A percentile compares a stretch with the other conserved stretches of the same genome.
Evolutionary conservation across 495 filamentous ascomycete genomes (phyloP).

Genomic region (Entonaema liquescens): DNA sequence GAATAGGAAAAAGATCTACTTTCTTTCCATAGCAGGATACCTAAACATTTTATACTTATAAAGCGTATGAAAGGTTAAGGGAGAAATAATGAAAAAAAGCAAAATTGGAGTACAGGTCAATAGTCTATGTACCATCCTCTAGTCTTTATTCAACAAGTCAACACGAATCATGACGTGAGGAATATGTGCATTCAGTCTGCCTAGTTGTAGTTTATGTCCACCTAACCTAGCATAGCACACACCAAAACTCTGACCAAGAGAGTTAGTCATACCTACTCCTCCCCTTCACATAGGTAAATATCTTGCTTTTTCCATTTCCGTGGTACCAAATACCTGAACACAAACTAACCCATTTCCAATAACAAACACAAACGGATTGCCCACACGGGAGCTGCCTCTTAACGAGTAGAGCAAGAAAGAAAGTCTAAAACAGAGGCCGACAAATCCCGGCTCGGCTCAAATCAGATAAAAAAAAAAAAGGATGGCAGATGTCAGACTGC

Average conservation of each 20-base stretch:
- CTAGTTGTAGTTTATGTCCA: neutral
- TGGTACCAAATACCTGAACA: neutral
- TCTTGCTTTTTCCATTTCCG: neutral
- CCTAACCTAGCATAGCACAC: neutral
- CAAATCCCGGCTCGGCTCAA: constrained; percentile 14
- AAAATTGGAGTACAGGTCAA: neutral
- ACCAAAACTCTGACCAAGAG: no score
- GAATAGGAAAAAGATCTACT: neutral
- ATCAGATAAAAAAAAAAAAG: constrained; percentile 42
- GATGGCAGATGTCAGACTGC: constrained; percentile 27
- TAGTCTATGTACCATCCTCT: neutral
- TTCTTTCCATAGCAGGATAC: neutral
- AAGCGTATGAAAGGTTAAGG: neutral
- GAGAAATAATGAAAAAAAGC: neutral
- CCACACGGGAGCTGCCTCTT: constrained; percentile 8
- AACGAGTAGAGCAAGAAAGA: constrained; percentile 18
- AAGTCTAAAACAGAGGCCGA: constrained; percentile 39
- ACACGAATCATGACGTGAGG: neutral
- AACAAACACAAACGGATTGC: constrained; percentile 8
- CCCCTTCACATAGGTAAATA: neutral
- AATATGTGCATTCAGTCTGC: constrained; percentile 10
- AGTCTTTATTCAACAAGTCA: neutral
- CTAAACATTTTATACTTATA: neutral
- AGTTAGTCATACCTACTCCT: neutral
- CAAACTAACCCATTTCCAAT: neutral